Evolutionary conservation across 225 moss, liverwort and hornwort species (phyloP).

Genomic region (Polytrichum commune): DNA sequence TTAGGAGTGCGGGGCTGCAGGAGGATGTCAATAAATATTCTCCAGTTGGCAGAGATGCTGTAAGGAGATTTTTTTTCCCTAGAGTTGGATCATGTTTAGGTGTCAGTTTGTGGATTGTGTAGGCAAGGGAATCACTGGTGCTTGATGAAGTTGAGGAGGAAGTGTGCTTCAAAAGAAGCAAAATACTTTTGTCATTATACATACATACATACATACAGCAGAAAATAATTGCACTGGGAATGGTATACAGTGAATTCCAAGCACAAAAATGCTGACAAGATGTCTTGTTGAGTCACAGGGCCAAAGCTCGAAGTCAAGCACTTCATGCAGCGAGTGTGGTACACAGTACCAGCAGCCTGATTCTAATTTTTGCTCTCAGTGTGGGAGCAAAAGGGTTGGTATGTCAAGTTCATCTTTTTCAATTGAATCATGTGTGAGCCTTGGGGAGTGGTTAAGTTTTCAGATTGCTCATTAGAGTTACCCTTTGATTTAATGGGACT

Average conservation of each 20-base stretch:
- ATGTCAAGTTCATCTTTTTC: neutral
- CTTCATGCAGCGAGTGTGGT: constrained; percentile 13
- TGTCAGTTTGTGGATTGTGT: no score
- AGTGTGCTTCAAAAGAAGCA: neutral
- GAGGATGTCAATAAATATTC: neutral
- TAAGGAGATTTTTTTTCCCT: constrained; percentile 17
- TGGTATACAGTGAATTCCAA: neutral
- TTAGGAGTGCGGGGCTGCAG: constrained; percentile 5
- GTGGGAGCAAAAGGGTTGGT: constrained; percentile 13
- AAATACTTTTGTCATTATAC: neutral
- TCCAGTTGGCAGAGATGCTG: constrained; percentile 17
- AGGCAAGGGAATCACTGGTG: no score
- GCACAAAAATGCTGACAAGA: neutral
- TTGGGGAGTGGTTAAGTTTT: neutral
- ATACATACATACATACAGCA: neutral
- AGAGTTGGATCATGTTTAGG: neutral
- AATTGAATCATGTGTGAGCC: neutral
- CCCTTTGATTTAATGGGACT: no score
- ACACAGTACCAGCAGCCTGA: neutral
- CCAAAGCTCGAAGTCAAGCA: constrained; percentile 29
- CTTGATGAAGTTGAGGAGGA: no score
- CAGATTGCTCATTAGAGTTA: no score
- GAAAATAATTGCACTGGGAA: neutral
- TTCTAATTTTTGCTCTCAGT: constrained; percentile 16
- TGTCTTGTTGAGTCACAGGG: constrained; percentile 22